phyloP scores from a whole-genome alignment of 106 monocot species.

The Dendrobium chrysotoxum region DNA sequence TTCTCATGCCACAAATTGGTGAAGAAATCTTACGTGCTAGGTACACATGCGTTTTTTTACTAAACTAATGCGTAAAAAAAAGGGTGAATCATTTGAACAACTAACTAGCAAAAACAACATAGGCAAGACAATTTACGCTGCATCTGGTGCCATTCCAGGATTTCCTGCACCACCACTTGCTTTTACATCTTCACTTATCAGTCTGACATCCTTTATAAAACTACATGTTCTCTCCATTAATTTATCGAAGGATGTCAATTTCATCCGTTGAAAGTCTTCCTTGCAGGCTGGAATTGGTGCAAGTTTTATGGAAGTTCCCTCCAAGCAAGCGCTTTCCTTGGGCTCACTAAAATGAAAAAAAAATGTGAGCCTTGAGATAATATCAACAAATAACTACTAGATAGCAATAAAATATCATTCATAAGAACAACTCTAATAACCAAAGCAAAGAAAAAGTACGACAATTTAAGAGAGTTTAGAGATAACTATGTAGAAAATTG shows the following conservation, averaged over 20 bases:
- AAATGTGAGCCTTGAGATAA: background rate
- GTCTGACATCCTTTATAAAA: slow-evolving; percentile 77
- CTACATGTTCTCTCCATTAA: slow-evolving; percentile 75
- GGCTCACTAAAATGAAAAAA: slow-evolving; percentile 32
- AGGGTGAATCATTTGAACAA: background rate
- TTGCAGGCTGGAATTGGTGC: slow-evolving; percentile 81
- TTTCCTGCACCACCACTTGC: slow-evolving; percentile 34
- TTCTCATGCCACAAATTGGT: background rate
- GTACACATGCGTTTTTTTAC: background rate
- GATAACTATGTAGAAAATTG: background rate
- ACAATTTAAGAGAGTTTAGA: background rate
- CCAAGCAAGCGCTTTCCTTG: slow-evolving; percentile 8
- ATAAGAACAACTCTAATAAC: background rate
- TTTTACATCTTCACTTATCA: slow-evolving; percentile 35
- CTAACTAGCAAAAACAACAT: background rate
- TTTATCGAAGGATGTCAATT: slow-evolving; percentile 89
- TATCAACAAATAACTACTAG: background rate
- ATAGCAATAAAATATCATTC: background rate
- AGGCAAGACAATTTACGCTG: slow-evolving; percentile 52
- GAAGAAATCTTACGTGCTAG: background rate
- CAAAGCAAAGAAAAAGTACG: background rate
- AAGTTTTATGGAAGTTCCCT: slow-evolving; percentile 29
- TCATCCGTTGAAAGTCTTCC: slow-evolving; percentile 69
- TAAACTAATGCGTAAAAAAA: background rate
- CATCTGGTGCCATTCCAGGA: slow-evolving; percentile 91